Evolutionary conservation across 495 filamentous ascomycete species (phyloP), one percentile per base, ranked within the genome.

Genomic region (Mycothermus thermophilus): DNA sequence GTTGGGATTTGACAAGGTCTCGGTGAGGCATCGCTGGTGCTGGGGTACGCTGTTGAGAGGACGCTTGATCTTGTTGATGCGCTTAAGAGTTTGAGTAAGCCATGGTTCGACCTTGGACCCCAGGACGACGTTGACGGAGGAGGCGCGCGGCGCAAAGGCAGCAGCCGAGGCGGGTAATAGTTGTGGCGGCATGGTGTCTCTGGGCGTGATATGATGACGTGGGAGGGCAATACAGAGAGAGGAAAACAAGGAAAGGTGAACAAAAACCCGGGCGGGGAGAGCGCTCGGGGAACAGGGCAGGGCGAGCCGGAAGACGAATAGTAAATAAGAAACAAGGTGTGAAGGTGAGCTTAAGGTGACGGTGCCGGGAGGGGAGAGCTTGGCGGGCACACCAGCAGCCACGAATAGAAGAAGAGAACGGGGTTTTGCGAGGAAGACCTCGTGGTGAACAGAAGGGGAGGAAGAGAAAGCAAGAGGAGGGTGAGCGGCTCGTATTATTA

Each of bases 21-120:
- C 90, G 27, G 90, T 96, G 48, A 99, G 69, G 63, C 90, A 96
- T 74, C 83, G 77, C 41, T 82, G 83, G 65, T 99, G 90, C 59
- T 99, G 90, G 18, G 83, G 80, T 22, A 94, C 84, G 58, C 86
- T 95, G 69, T 99, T 99, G 54, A 99, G 66, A 46, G 90, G 90
- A 48, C 92, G 80, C 73, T 99, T 99, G 59, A 96, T 75, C 42
- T 83, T 76, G 69, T 95, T 96, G 62, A 94, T 86, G 55, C 90
- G 78, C 67, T 99, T 99, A 47, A 99, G 66, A 13, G 92, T 93
- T 44, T 82, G 80, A 5, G 90, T 99, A 59, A 99, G 71, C 88
- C 92, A 99, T 36, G 87, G 83, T 66, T 94, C 90, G 47, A 96
- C 83, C 67, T 87, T 93, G 49, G 76, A 79, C 48, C 79, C 83